Conservation (phyloP, 371 early-diverging fungal genomes). For the Zancudomyces culisetae region DNA sequence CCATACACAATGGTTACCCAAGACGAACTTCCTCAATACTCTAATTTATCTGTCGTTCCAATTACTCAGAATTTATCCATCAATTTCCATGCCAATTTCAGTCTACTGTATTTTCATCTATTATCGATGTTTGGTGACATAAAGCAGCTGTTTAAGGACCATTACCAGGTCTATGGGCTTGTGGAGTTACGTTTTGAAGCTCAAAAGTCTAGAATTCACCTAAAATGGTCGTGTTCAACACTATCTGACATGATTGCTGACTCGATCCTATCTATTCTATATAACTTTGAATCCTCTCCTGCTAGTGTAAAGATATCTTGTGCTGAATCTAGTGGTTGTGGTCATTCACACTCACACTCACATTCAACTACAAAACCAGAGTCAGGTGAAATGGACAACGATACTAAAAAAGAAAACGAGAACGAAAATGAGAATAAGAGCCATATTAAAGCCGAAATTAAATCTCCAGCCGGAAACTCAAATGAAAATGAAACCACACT, state of each 20-base stretch:
- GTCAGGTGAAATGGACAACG: too few species aligned
- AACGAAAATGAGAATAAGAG: too few species aligned
- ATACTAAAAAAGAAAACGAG: too few species aligned
- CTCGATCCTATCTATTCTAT: slow-evolving; percentile 65
- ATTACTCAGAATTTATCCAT: slow-evolving; percentile 64
- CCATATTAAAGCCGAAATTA: too few species aligned
- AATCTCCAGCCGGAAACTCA: too few species aligned
- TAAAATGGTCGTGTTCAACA: slow-evolving; percentile 85
- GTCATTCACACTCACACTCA: not conserved
- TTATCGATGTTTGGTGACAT: slow-evolving; percentile 74
- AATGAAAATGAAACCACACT: too few species aligned
- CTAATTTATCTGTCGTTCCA: slow-evolving; percentile 51
- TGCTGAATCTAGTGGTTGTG: not conserved
- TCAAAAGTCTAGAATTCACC: slow-evolving; percentile 31
- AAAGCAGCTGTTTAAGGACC: slow-evolving; percentile 20
- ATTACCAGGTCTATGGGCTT: slow-evolving; percentile 45
- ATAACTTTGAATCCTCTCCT: slow-evolving; percentile 71
- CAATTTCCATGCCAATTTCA: slow-evolving; percentile 54
- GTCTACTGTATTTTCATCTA: slow-evolving; percentile 69
- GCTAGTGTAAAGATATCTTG: slow-evolving; percentile 66
- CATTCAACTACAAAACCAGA: too few species aligned
- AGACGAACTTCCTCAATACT: slow-evolving; percentile 28
- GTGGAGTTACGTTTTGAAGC: slow-evolving; percentile 43
- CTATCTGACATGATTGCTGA: slow-evolving; percentile 94
- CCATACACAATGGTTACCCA: slow-evolving; percentile 60